These are phyloP conservation scores for Globisporangium canariense DNA, from an alignment of 352 stramenopile genomes.

Conservation along the genomic window DNA sequence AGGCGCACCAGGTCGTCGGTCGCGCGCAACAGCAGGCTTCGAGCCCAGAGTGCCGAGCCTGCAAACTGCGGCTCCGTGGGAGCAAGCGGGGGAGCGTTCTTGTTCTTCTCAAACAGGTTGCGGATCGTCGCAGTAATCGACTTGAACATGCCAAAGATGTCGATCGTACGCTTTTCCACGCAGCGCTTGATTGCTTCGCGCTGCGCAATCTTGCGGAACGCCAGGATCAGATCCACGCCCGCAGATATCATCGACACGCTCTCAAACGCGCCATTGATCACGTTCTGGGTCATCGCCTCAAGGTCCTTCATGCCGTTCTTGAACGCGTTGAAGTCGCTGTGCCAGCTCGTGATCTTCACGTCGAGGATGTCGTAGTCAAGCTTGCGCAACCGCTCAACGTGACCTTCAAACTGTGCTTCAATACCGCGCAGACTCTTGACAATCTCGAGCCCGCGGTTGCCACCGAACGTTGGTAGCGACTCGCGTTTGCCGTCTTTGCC, in stretches of 20 bases:
- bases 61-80: slow-evolving; percentile 91
- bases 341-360: slow-evolving; percentile 94
- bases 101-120: slow-evolving; percentile 92
- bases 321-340: slow-evolving; percentile 94
- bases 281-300: slow-evolving; percentile 94
- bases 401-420: slow-evolving; percentile 89
- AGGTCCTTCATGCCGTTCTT: slow-evolving; percentile 96
- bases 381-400: slow-evolving; percentile 85
- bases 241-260: slow-evolving; percentile 86
- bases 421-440: slow-evolving; percentile 91
- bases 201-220: slow-evolving; percentile 92
- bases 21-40: slow-evolving; percentile 76
- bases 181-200: slow-evolving; percentile 91
- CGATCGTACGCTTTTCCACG: slow-evolving; percentile 91
- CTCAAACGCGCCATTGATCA: slow-evolving; percentile 95
- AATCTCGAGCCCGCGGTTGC: slow-evolving; percentile 90
- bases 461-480: slow-evolving; percentile 87
- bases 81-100: slow-evolving; percentile 75
- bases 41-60: slow-evolving; percentile 90
- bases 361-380: slow-evolving; percentile 95
- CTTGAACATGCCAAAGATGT: slow-evolving; percentile 92
- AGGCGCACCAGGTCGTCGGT: slow-evolving; percentile 76
- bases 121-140: slow-evolving; percentile 65
- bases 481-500: slow-evolving; percentile 57
- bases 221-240: slow-evolving; percentile 90